Evolutionary conservation across 495 filamentous ascomycete genomes (phyloP), one percentile per base, ranked within the genome.

Genomic region (Lophiotrema nucula): DNA sequence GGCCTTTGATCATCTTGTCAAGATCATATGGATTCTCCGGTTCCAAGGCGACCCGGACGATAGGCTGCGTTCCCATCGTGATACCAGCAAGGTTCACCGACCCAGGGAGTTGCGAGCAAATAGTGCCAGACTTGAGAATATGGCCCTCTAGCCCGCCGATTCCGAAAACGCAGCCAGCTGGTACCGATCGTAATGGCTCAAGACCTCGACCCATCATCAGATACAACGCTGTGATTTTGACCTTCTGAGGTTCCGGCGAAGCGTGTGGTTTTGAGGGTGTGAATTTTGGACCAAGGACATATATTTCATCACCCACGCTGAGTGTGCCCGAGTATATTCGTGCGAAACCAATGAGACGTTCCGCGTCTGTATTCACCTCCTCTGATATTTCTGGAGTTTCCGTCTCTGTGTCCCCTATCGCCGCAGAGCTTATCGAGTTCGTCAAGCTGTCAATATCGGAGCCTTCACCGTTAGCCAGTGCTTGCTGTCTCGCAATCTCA

Each of bases 101-200:
- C 19, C 93, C 95, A 56, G 88, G 86, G 0, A 95, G 75, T 64
- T 92, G 87, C 60, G 87, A 93, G 73, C 91, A 96, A 1, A 99
- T 78, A 0, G 93, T 99, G 8, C 91, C 95, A 21, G 90, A 92
- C 70, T 99, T 99, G 41, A 99, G 76, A 18, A 99, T 85, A 56
- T 89, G 82, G 23, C 92, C 93, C 60, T 91, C 91, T 10, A 99
- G 80, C 18, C 93, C 93, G 16, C 84, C 89, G 28, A 99, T 90
- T n/a, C 92, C 93, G 67, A 97, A 97, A 8, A 99, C 88, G 8
- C 93, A 90, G 25, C 93, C 93, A 19, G 93, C 92, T 2, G 93
- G 91, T 0, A 97, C 91, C 0, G 88, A 88, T 38, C 81, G 75
- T 2, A 99, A 81, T 0, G 86, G 79, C 65, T 97, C 93, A 1